These are phyloP conservation scores for Leishmania martiniquensis DNA, from an alignment of 208 protist species.

Conservation along the genomic window DNA sequence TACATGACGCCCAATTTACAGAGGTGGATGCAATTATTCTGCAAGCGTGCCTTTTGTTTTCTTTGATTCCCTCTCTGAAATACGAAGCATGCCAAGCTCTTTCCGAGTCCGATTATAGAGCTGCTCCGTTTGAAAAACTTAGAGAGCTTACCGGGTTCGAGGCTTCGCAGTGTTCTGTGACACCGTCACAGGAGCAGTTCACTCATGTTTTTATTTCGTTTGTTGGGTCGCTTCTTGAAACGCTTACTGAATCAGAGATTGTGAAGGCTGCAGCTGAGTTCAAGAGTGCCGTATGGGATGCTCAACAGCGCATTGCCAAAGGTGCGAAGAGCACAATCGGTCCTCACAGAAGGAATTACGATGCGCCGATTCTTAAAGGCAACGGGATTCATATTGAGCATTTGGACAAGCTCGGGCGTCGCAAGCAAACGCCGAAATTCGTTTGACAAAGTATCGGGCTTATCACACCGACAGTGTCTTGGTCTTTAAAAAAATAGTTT, in stretches of 20 bases:
- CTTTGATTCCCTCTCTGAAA: constrained; percentile 61
- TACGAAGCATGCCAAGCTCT: constrained; percentile 55
- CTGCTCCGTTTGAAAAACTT: background rate
- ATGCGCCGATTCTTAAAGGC: constrained; percentile 26
- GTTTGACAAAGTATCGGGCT: constrained; percentile 3
- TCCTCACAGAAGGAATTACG: constrained; percentile 9
- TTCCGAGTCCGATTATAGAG: constrained; percentile 41
- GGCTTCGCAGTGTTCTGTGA: constrained; percentile 20
- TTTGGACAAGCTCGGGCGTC: constrained; percentile 67
- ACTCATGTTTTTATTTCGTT: constrained; percentile 47
- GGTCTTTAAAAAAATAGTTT: background rate
- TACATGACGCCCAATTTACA: constrained; percentile 60
- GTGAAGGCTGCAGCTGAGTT: constrained; percentile 45
- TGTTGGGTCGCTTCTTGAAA: constrained; percentile 68
- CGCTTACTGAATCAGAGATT: constrained; percentile 70
- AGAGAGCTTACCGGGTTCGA: constrained; percentile 14
- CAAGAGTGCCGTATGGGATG: constrained; percentile 64
- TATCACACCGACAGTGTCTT: constrained; percentile 5
- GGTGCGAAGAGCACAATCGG: constrained; percentile 37
- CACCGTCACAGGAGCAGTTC: constrained; percentile 46
- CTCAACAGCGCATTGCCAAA: constrained; percentile 56
- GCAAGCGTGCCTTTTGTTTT: constrained; percentile 52
- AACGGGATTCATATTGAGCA: constrained; percentile 77
- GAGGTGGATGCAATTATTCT: constrained; percentile 52
- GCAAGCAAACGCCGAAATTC: constrained; percentile 41